Base-by-base conservation (phyloP, 495 filamentous ascomycete genomes). In the Coniosporium apollinis region DNA sequence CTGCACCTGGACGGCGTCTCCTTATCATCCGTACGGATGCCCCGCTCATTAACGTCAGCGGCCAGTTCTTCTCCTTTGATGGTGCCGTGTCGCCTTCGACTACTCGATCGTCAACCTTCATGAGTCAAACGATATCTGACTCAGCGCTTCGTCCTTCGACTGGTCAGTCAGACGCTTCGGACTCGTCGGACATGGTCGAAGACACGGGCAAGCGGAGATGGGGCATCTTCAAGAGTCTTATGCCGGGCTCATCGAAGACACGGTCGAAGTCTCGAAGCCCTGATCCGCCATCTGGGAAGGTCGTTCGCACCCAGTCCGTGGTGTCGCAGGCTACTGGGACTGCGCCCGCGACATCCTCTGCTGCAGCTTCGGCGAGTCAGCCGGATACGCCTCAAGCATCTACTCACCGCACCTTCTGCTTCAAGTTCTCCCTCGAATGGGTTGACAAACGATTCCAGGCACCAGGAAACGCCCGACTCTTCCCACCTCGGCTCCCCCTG, bases 21-120 rank as follows among this genome's bases (percentile, higher is more conserved):
- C 67, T 94, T 36, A 96, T 97, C 47, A 82, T 94, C 34, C 74
- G 85, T 36, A 89, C 80, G 44, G 89, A 97, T 49, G 59, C 74
- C 33, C 70, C 72, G 35, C n/a, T n/a, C n/a, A n/a, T n/a, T n/a
- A n/a, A n/a, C n/a, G n/a, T n/a, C n/a, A 47, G 36, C 34, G 45
- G 25, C 20, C 40, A 49, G 13, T 79, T 79, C 33, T 62, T 77
- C 13, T 72, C 74, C 0, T 79, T 79, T 43, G 75, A 81, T 43
- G 65, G 70, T 14, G 58, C 77, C 17, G 49, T 74, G 11, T 57
- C 63, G 17, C 28, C 25, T 15, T 48, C 48, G 5, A 30, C 22
- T 3, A 26, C 22, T 6, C n/a, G 7, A 7, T n/a, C 6, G 6
- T n/a, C n/a, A 7, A 26, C 22, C 7, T n/a, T n/a, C n/a, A n/a